phyloP scores from a whole-genome alignment of 202 grass and related monocot species.

The Setaria italica region DNA sequence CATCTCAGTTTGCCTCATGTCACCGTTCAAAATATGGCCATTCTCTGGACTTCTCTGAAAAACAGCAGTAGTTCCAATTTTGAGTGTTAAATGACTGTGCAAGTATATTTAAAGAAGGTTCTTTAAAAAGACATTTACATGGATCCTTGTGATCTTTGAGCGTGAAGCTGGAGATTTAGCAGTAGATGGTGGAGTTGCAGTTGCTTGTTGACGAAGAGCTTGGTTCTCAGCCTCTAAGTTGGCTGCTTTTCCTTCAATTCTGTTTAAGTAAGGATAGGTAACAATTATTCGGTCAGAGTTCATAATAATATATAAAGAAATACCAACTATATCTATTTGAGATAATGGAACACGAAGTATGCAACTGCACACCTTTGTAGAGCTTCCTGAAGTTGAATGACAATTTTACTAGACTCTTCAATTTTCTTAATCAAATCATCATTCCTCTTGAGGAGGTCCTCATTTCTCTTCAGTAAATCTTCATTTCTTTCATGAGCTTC shows the following conservation, averaged over 20 bases:
- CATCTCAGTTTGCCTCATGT: conserved; percentile 64
- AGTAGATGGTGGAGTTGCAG: conserved; percentile 62
- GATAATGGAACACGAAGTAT: conserved; percentile 31
- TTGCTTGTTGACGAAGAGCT: conserved; percentile 72
- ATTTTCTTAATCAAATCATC: conserved; percentile 75
- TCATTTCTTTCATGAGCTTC: conserved; percentile 79
- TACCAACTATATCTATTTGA: conserved; percentile 19
- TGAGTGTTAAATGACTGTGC: conserved; percentile 22
- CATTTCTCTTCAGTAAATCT: conserved; percentile 68
- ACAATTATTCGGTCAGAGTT: conserved; percentile 41
- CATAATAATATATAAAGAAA: conserved; percentile 16
- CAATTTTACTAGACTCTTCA: conserved; percentile 60
- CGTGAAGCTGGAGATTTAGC: conserved; percentile 60
- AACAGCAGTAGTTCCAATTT: conserved; percentile 42
- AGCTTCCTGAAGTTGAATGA: conserved; percentile 67
- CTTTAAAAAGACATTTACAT: conserved; percentile 50
- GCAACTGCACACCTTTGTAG: conserved; percentile 63
- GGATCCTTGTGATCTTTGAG: conserved; percentile 59
- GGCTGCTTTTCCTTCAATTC: conserved; percentile 78
- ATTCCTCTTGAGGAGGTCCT: conserved; percentile 66
- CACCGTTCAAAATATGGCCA: conserved; percentile 76
- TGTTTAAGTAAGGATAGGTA: conserved; percentile 52
- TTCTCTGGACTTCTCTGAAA: conserved; percentile 88
- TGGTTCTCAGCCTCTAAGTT: conserved; percentile 83
- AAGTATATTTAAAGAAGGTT: conserved; percentile 44